These are phyloP conservation scores for Marchantia paleacea DNA, from an alignment of 225 moss, liverwort and hornwort species.

Conservation along the genomic window DNA sequence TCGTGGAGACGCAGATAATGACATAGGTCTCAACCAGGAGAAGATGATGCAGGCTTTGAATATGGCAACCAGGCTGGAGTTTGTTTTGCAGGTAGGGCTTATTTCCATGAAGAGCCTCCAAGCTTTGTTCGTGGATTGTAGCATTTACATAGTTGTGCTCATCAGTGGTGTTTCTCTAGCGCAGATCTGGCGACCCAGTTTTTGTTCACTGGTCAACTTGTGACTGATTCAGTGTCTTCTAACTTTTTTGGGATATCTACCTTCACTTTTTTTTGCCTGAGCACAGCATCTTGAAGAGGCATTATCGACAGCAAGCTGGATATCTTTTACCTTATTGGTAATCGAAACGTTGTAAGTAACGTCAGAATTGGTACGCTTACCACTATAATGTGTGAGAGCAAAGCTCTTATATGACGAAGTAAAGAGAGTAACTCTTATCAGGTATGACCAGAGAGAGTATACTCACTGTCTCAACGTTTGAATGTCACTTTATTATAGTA, in stretches of 20 bases:
- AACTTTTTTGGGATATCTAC: not conserved
- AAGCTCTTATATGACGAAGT: too few species aligned
- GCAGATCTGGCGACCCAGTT: conserved; percentile 19
- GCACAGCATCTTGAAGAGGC: too few species aligned
- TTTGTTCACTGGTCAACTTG: conserved; percentile 12
- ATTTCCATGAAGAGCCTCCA: conserved; percentile 23
- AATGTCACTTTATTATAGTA: too few species aligned
- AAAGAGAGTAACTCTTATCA: too few species aligned
- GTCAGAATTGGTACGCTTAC: not conserved
- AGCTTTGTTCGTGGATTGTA: conserved; percentile 45
- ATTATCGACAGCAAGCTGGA: too few species aligned
- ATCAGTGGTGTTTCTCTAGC: conserved; percentile 31
- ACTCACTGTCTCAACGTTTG: too few species aligned
- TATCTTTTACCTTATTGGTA: too few species aligned
- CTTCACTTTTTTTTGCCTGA: too few species aligned
- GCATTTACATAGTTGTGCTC: conserved; percentile 34
- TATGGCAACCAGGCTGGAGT: conserved; percentile 25
- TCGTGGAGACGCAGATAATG: not conserved
- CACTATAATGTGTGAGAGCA: too few species aligned
- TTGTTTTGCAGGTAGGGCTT: conserved; percentile 16
- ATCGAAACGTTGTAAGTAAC: not conserved
- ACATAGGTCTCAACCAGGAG: conserved; percentile 10
- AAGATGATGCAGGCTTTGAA: conserved; percentile 12
- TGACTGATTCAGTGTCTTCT: not conserved
- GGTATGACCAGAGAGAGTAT: too few species aligned